These are phyloP conservation scores for Malassezia brasiliensis DNA, from an alignment of 1,284 basidiomycete genomes.

Conservation along the genomic window DNA sequence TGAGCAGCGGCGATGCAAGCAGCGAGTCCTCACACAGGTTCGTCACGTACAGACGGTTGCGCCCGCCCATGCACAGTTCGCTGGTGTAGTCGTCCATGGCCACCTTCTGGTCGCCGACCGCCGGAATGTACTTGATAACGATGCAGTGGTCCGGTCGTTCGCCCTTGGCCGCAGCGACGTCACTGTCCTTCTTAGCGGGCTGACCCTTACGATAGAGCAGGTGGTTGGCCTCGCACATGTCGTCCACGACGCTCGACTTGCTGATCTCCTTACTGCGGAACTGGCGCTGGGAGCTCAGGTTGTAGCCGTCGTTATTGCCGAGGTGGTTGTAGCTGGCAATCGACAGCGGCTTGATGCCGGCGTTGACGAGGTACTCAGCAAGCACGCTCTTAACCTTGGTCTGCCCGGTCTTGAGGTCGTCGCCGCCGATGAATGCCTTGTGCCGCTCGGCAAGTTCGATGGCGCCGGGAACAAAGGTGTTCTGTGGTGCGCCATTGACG, in stretches of 20 bases:
- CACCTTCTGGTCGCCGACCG: conserved; percentile 73
- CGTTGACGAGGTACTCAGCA: conserved; percentile 96
- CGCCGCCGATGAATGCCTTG: conserved; percentile 88
- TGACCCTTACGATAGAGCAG: conserved; percentile 72
- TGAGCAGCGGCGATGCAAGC: conserved; percentile 86
- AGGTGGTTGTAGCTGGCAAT: conserved; percentile 98
- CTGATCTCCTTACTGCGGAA: conserved; percentile 86
- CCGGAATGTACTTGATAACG: conserved; percentile 59
- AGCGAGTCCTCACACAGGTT: conserved; percentile 65
- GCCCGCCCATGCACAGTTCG: conserved; percentile 60
- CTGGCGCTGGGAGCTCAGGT: conserved; percentile 78
- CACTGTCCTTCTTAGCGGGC: conserved; percentile 33
- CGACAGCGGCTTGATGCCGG: conserved; percentile 93
- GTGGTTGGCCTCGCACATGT: conserved; percentile 59
- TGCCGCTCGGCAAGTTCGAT: conserved; percentile 83
- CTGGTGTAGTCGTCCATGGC: conserved; percentile 99
- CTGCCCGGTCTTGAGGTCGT: conserved; percentile 74
- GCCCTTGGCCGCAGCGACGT: conserved; percentile 55
- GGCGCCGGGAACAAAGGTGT: conserved; percentile 94
- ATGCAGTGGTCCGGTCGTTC: conserved; percentile 96
- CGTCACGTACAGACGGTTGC: conserved; percentile 46
- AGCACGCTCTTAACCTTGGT: conserved; percentile 67
- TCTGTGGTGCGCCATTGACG: conserved; percentile 96
- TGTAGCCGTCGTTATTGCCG: conserved; percentile 94
- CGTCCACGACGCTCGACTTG: conserved; percentile 92